phyloP scores from a whole-genome alignment of 2,329 filamentous ascomycete genomes.

The Talaromyces atroroseus region DNA sequence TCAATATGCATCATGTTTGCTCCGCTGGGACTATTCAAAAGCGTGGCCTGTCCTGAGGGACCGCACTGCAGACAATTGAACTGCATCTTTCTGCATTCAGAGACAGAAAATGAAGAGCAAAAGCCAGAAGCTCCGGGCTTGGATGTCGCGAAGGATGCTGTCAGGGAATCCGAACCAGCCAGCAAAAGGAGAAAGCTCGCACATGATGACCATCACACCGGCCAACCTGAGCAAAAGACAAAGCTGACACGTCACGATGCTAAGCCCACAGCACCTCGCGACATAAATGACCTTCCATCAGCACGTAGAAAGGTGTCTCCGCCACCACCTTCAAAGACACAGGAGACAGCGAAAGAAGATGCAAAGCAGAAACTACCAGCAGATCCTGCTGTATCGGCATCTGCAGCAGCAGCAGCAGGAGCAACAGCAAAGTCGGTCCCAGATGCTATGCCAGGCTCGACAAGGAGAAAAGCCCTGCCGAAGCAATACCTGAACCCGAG shows the following conservation, averaged over 20 bases:
- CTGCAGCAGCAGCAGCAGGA: not conserved
- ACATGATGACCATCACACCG: slow-evolving; percentile 3
- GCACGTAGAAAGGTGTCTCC: slow-evolving; percentile 24
- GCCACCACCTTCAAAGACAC: slow-evolving; percentile 19
- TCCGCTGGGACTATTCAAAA: slow-evolving; percentile 51
- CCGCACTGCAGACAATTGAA: slow-evolving; percentile 47
- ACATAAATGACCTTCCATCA: slow-evolving; percentile 19
- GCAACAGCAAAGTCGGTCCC: too few relatives aligned
- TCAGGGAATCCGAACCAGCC: slow-evolving; percentile 18
- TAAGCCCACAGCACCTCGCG: slow-evolving; percentile 13
- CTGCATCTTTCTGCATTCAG: slow-evolving; percentile 56
- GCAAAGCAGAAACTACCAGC: not conserved
- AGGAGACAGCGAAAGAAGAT: slow-evolving; percentile 1
- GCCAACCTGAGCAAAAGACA: not conserved
- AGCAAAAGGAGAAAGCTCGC: slow-evolving; percentile 27
- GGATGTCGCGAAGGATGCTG: slow-evolving; percentile 17
- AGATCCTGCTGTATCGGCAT: not conserved
- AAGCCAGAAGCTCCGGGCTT: not conserved
- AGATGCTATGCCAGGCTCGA: slow-evolving; percentile 11
- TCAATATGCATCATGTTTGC: slow-evolving; percentile 45
- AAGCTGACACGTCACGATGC: slow-evolving; percentile 12
- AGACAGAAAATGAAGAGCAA: not conserved
- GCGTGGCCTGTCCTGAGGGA: slow-evolving; percentile 49
- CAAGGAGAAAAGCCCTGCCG: slow-evolving; percentile 29
- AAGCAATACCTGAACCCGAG: slow-evolving; percentile 43